Evolutionary conservation across 148 eudicot species (phyloP).

Genomic region (Chenopodium formosanum): DNA sequence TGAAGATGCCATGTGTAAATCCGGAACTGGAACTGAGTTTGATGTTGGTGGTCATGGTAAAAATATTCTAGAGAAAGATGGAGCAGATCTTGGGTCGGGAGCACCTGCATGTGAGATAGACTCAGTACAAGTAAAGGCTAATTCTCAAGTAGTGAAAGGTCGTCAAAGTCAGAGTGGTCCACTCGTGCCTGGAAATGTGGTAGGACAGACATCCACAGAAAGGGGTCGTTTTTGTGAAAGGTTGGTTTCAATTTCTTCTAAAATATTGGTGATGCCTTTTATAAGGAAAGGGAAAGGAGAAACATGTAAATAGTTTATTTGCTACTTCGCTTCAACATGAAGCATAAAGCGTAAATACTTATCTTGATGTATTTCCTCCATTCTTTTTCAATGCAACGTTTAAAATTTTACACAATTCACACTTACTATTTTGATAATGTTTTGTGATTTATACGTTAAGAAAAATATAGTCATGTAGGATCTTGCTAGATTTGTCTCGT

Average conservation of each 20-base stretch:
- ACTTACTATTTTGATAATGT: no score
- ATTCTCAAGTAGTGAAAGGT: conserved; percentile 42
- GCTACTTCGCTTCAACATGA: neutral
- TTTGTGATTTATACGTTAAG: no score
- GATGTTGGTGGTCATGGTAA: conserved; percentile 42
- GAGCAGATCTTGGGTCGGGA: conserved; percentile 42
- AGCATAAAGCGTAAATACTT: neutral
- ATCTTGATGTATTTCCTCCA: neutral
- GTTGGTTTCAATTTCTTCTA: conserved; percentile 31
- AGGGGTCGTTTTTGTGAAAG: conserved; percentile 62
- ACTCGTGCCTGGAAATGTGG: conserved; percentile 65
- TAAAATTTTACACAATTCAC: no score
- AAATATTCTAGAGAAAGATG: conserved; percentile 39
- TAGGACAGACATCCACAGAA: conserved; percentile 63
- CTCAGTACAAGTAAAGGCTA: conserved; percentile 41
- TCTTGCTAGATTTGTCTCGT: no score
- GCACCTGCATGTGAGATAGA: conserved; percentile 48
- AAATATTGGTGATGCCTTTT: neutral
- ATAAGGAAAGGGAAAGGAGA: neutral
- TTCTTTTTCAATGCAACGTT: no score
- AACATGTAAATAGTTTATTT: neutral
- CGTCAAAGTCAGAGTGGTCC: conserved; percentile 89
- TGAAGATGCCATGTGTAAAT: conserved; percentile 39
- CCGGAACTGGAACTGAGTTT: conserved; percentile 37
- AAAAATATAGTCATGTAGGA: no score